These are phyloP conservation scores for Umbilicaria muhlenbergii DNA, from an alignment of 495 filamentous ascomycete genomes.

Conservation along the genomic window DNA sequence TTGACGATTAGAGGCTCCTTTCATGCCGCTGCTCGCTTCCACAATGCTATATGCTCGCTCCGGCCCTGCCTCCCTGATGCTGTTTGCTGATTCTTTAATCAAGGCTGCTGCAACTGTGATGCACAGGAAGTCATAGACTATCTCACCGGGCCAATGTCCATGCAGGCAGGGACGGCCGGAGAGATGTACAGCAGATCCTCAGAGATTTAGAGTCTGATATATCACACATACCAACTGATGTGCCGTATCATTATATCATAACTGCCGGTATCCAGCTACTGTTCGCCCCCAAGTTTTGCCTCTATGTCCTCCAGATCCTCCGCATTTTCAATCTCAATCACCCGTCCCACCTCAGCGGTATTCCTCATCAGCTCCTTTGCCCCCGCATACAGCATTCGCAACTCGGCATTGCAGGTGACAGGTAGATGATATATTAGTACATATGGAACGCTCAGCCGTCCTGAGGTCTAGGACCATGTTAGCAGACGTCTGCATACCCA, in stretches of 20 bases:
- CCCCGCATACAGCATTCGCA: slow-evolving; percentile 87
- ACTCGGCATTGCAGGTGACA: slow-evolving; percentile 65
- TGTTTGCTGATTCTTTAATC: slow-evolving; percentile 1
- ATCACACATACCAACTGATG: too few relatives aligned
- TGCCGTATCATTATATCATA: too few relatives aligned
- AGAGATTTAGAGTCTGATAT: too few relatives aligned
- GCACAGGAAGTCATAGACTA: slow-evolving; percentile 28
- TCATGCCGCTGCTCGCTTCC: background rate
- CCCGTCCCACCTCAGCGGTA: slow-evolving; percentile 66
- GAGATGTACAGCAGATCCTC: slow-evolving; percentile 22
- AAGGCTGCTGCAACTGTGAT: slow-evolving; percentile 38
- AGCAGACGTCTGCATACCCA: background rate
- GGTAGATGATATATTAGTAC: slow-evolving; percentile 89
- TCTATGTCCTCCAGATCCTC: slow-evolving; percentile 69
- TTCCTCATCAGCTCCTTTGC: slow-evolving; percentile 91
- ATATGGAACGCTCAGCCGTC: slow-evolving; percentile 61
- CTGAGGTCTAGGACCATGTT: slow-evolving; percentile 31
- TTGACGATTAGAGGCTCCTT: background rate
- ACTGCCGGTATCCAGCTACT: background rate
- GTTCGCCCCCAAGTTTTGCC: slow-evolving; percentile 37
- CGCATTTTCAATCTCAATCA: slow-evolving; percentile 60
- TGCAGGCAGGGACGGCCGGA: slow-evolving; percentile 21
- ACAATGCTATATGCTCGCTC: background rate
- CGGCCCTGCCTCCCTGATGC: background rate
- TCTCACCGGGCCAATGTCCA: background rate